Conservation (phyloP, 2,329 filamentous ascomycete genomes). For the Neurospora sp. region DNA sequence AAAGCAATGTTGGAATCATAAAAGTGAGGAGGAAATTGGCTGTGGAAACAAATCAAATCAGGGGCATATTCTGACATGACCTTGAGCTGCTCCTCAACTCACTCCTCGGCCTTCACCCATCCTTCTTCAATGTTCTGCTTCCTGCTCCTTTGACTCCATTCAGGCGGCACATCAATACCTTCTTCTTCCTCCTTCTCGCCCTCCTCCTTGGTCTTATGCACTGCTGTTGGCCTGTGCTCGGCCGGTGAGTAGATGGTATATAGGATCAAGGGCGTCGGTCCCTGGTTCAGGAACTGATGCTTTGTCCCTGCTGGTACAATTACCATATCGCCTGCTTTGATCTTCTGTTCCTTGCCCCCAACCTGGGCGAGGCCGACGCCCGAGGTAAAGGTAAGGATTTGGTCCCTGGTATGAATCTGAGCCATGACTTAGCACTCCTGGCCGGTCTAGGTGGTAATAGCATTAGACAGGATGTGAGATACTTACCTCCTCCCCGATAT, state of each 20-base stretch:
- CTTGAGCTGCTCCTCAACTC: not conserved
- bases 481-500: slow-evolving; percentile 54
- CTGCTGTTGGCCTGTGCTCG: slow-evolving; percentile 48
- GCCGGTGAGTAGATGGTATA: slow-evolving; percentile 55
- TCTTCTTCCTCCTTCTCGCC: slow-evolving; percentile 52
- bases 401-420: slow-evolving; percentile 49
- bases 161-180: slow-evolving; percentile 49
- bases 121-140: slow-evolving; percentile 46
- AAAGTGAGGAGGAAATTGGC: not conserved
- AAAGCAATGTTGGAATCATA: not conserved
- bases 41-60: not conserved
- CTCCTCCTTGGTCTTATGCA: slow-evolving; percentile 54
- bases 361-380: slow-evolving; percentile 36
- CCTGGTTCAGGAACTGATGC: slow-evolving; percentile 55
- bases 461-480: slow-evolving; percentile 1
- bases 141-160: slow-evolving; percentile 48
- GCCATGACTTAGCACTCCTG: not conserved
- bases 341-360: slow-evolving; percentile 8
- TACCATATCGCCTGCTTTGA: slow-evolving; percentile 26
- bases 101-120: slow-evolving; percentile 26
- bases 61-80: not conserved
- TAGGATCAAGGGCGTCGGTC: slow-evolving; percentile 46
- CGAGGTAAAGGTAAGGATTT: slow-evolving; percentile 54
- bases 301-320: slow-evolving; percentile 53
- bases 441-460: not conserved